Base-by-base conservation (phyloP, 2,329 filamentous ascomycete species). In the Fusarium xylarioides region DNA sequence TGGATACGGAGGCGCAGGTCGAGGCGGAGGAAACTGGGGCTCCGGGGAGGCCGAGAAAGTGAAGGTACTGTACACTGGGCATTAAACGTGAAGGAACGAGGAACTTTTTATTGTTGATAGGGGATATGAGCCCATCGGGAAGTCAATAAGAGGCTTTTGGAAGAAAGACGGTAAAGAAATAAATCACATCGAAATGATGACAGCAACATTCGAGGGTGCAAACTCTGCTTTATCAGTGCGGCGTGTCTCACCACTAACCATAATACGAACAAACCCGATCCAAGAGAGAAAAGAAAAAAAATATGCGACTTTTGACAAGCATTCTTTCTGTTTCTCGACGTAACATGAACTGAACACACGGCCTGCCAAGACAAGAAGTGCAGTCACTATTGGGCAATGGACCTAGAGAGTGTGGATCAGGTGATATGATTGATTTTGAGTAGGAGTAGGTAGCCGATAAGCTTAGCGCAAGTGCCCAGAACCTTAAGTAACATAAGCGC, bases 381-480 rank as follows among this genome's bases (percentile, higher is more conserved):
- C 38, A 26, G 26, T 32, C 35, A 46, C 69, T 14, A 74, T 74
- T 71, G 68, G 70, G 21, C 70, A 67, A 63, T 69, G 47, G 15
- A 19, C 12, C 18, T 10, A 35, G 40, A 37, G 44, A 28, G 44
- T n/a, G 56, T 53, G 43, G 61, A 62, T 70, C 66, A 62, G 42
- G 59, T 57, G 46, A 40, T 44, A 49, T 63, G 44, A 67, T 65
- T 68, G 59, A 64, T 35, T 54, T 56, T 60, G 38, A 44, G 16
- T 12, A 43, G 26, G 26, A 6, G 26, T 26, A 9, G 34, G 34
- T 52, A 68, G 44, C 63, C 59, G 75, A 77, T 77, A 76, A 77
- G 74, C 75, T 76, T 75, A 66, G 67, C 38, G 52, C 66, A 73
- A 66, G 57, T 69, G 76, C 69, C 63, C 57, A 70, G 64, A 77